Evolutionary conservation across 2,329 filamentous ascomycete species (phyloP).

Genomic region (Tolypocladium inflatum): DNA sequence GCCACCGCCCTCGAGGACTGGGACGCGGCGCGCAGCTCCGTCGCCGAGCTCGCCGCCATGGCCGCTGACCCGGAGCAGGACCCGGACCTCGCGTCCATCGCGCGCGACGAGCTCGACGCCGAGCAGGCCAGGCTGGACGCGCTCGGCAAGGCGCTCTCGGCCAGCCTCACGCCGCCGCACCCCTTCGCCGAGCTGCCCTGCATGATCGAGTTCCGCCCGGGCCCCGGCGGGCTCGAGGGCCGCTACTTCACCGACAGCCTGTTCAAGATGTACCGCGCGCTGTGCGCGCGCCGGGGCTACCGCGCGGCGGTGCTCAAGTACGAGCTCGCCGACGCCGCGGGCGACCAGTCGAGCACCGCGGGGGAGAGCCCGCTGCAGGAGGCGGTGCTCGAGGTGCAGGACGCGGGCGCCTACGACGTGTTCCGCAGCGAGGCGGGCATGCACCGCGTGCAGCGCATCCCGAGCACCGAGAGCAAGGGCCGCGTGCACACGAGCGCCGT

Average conservation of each 20-base stretch:
- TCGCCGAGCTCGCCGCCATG: slow-evolving; percentile 43
- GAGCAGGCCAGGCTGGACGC: slow-evolving; percentile 52
- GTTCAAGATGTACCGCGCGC: slow-evolving; percentile 79
- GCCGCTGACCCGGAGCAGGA: slow-evolving; percentile 36
- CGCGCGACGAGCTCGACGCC: slow-evolving; percentile 69
- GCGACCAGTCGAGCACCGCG: slow-evolving; percentile 38
- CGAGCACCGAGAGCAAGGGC: slow-evolving; percentile 82
- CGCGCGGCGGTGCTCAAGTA: slow-evolving; percentile 66
- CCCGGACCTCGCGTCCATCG: slow-evolving; percentile 65
- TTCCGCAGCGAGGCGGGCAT: slow-evolving; percentile 88
- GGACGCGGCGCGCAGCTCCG: slow-evolving; percentile 42
- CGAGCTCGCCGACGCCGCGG: slow-evolving; percentile 60
- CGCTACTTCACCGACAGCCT: slow-evolving; percentile 82
- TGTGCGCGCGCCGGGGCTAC: slow-evolving; percentile 62
- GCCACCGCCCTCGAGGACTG: slow-evolving; percentile 48
- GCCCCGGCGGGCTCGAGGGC: slow-evolving; percentile 85
- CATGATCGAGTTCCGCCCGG: slow-evolving; percentile 83
- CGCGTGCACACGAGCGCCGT: slow-evolving; percentile 90
- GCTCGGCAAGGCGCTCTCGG: slow-evolving; percentile 61
- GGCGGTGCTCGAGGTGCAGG: slow-evolving; percentile 75
- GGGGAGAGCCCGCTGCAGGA: slow-evolving; percentile 69
- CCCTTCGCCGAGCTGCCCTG: slow-evolving; percentile 86
- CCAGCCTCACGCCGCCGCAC: slow-evolving; percentile 74
- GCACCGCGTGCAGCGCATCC: slow-evolving; percentile 88
- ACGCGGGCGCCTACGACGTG: slow-evolving; percentile 67